phyloP scores from a whole-genome alignment of 148 eudicot genomes.

The Amaranthus hypochondriacus region DNA sequence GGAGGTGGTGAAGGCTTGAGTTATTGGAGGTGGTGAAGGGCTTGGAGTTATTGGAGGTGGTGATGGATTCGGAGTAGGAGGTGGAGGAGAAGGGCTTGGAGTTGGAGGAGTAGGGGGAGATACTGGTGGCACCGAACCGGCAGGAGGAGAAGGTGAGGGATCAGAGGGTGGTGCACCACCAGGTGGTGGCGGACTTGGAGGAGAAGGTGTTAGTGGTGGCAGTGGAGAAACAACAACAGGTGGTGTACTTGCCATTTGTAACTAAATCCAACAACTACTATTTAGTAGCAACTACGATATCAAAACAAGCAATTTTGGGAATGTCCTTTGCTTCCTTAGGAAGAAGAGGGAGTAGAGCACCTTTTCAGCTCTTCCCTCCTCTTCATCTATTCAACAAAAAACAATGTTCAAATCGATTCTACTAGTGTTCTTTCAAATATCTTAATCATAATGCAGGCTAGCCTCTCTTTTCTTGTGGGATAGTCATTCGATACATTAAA shows the following conservation, averaged over 20 bases:
- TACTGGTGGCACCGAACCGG: constrained; percentile 13
- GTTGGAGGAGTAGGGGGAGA: not conserved
- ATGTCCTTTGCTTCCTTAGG: not conserved
- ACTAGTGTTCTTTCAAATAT: constrained; percentile 13
- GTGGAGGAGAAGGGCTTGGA: constrained; percentile 14
- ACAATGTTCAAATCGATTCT: constrained; percentile 12
- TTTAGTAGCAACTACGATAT: not conserved
- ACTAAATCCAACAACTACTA: not conserved
- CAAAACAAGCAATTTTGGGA: not conserved
- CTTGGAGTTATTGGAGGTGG: too few species aligned
- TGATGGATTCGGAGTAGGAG: too few species aligned
- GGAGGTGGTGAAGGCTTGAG: too few species aligned
- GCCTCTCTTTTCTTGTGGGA: not conserved
- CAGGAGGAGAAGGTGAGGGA: constrained; percentile 1
- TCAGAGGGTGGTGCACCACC: not conserved
- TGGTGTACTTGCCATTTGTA: not conserved
- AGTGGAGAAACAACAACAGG: not conserved
- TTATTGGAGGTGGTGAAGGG: too few species aligned
- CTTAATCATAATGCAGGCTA: constrained; percentile 10
- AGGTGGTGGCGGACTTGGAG: constrained; percentile 6
- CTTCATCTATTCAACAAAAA: not conserved
- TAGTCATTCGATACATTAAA: constrained; percentile 9
- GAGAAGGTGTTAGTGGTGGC: not conserved
- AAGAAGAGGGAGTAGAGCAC: not conserved
- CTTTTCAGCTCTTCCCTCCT: constrained; percentile 1